Base-by-base conservation (phyloP, 169 alveolate species). In the Eimeria praecox region DNA sequence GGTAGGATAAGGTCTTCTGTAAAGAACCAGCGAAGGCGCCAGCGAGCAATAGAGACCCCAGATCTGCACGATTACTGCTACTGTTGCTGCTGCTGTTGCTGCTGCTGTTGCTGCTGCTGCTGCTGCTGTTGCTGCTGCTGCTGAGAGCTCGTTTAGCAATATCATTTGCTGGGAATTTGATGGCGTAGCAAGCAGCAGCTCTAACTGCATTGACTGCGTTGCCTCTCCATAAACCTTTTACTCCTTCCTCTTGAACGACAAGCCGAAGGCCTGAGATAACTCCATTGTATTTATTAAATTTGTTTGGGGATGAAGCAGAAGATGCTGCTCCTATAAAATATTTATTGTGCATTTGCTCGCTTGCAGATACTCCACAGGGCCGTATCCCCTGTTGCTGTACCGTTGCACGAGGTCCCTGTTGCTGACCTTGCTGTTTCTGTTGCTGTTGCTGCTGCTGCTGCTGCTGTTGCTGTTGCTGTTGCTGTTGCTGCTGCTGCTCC, bases 81-180 rank as follows among this genome's bases (percentile, higher is more conserved):
- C 94, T 64, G 83, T 49, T 64, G 52, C 82, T 52, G 75, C 66
- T 18, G 95, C 90, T 22, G 49, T 12, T 40, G 71, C 87, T 66
- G 94, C 87, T 89, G 86, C 49, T 64, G 38, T 73, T 56, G 75
- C 66, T 18, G 94, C 90, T 22, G 49, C 33, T 44, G 90, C 40
- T 59, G 94, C 88, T 52, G 83, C 86, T 59, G 97, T 94, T 80
- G 96, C 92, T 80, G 56, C 80, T 85, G 75, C 40, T 52, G 59
- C 83, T 85, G 92, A 64, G 77, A 54, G 80, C 78, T 78, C 96
- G 52, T 95, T 97, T 96, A 82, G 98, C 96, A 71, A 96, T 87
- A 87, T 98, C 99, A 82, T 97, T 98, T 35, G 98, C 96, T 10
- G 98, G 98, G 95, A 98, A 98, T 89, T 98, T 98, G 69, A 98